Evolutionary conservation across 1,284 basidiomycete genomes (phyloP).

Genomic region (Cutaneotrichosporon dermatis): DNA sequence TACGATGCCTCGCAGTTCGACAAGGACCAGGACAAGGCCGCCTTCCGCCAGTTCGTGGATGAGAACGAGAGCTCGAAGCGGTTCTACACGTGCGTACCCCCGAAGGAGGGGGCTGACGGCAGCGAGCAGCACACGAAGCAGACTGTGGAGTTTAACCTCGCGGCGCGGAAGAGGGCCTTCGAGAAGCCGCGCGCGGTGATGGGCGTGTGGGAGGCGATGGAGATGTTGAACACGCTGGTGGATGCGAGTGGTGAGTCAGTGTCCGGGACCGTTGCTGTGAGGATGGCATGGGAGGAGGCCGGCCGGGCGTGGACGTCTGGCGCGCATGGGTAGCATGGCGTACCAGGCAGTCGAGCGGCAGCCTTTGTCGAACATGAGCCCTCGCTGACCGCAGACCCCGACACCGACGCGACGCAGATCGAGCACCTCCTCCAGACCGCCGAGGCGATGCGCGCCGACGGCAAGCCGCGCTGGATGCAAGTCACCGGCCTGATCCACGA

Average conservation of each 20-base stretch:
- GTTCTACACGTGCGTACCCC: constrained; percentile 56
- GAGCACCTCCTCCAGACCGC: constrained; percentile 88
- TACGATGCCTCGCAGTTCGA: constrained; percentile 69
- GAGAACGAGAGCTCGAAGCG: constrained; percentile 81
- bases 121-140: constrained; percentile 82
- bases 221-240: constrained; percentile 78
- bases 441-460: constrained; percentile 81
- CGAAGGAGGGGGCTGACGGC: too few species aligned
- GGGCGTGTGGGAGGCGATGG: constrained; percentile 82
- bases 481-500: constrained; percentile 79
- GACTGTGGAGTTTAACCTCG: constrained; percentile 76
- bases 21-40: constrained; percentile 67
- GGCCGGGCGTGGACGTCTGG: too few species aligned
- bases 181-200: constrained; percentile 37
- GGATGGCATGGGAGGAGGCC: too few species aligned
- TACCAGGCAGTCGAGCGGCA: background rate
- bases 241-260: constrained; percentile 48
- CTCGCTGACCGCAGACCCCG: constrained; percentile 59
- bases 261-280: too few species aligned
- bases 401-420: constrained; percentile 66
- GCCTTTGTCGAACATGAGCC: background rate
- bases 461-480: constrained; percentile 70
- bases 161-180: constrained; percentile 53
- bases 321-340: too few species aligned
- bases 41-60: constrained; percentile 51